Conservation (phyloP, 805 yeast genomes). For the Wickerhamomyces bovis region DNA sequence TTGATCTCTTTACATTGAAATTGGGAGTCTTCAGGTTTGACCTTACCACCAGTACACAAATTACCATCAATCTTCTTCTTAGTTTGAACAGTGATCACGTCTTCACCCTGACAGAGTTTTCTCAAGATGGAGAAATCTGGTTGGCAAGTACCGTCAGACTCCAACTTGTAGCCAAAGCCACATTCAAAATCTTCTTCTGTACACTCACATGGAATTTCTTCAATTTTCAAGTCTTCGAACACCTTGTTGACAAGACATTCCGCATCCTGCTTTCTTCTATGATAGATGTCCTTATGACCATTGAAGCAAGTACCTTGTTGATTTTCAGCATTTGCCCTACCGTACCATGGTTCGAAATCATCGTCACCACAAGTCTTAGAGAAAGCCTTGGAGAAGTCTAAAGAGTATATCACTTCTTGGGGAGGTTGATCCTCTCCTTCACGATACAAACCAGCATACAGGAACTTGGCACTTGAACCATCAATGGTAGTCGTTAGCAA, state of each 20-base stretch:
- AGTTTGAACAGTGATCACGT: slow-evolving; percentile 8
- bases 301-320: slow-evolving; percentile 46
- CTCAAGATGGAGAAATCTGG: slow-evolving; percentile 23
- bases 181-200: slow-evolving; percentile 65
- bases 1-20: slow-evolving; percentile 18
- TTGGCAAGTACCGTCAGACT: slow-evolving; percentile 43
- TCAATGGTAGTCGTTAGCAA: slow-evolving; percentile 56
- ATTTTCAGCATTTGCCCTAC: slow-evolving; percentile 32
- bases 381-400: slow-evolving; percentile 60
- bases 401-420: slow-evolving; percentile 22
- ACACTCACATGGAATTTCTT: slow-evolving; percentile 60
- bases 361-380: slow-evolving; percentile 30
- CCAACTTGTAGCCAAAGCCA: slow-evolving; percentile 41
- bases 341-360: slow-evolving; percentile 65
- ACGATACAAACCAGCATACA: slow-evolving; percentile 39
- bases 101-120: slow-evolving; percentile 32
- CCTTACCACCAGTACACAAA: slow-evolving; percentile 13
- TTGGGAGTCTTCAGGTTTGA: slow-evolving; percentile 6
- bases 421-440: slow-evolving; percentile 4
- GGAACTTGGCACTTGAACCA: slow-evolving; percentile 60
- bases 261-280: slow-evolving; percentile 62
- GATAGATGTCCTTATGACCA: slow-evolving; percentile 62
- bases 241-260: slow-evolving; percentile 45
- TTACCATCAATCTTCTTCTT: slow-evolving; percentile 20
- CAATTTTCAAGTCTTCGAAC: slow-evolving; percentile 33